These are phyloP conservation scores for Syncephalastrum sp. DNA, from an alignment of 371 early-diverging fungal species.

Conservation along the genomic window DNA sequence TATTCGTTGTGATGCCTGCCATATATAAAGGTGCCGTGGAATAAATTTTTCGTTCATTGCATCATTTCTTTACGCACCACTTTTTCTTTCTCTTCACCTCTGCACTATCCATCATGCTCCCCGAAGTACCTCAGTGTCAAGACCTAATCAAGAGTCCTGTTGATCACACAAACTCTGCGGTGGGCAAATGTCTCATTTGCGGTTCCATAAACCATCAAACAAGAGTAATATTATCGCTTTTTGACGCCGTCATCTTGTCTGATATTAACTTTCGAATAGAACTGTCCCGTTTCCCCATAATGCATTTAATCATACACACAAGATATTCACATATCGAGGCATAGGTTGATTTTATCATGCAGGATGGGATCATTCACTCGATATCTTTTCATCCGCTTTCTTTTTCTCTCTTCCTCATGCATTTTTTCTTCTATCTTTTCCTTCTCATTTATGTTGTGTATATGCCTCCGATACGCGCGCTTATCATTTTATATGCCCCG, in stretches of 20 bases:
- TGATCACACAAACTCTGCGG: too few species aligned
- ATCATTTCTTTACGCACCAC: too few species aligned
- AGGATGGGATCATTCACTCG: too few species aligned
- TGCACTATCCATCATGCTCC: too few species aligned
- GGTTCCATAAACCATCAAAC: constrained; percentile 10
- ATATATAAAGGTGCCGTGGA: too few species aligned
- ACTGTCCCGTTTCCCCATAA: constrained; percentile 12
- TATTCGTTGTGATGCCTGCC: too few species aligned
- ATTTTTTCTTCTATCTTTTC: neutral
- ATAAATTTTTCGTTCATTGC: too few species aligned
- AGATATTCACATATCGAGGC: neutral
- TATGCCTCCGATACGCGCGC: constrained; percentile 2
- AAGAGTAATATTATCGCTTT: constrained; percentile 1
- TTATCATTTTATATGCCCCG: neutral
- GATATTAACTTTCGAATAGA: constrained; percentile 2
- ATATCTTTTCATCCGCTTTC: too few species aligned
- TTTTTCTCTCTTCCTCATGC: neutral
- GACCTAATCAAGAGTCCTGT: too few species aligned
- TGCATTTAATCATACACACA: neutral
- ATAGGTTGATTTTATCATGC: neutral
- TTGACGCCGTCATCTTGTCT: neutral
- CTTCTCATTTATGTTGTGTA: neutral
- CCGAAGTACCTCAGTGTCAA: too few species aligned
- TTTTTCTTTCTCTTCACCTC: too few species aligned
- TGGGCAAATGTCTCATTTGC: constrained; percentile 9